Conservation (phyloP, 495 filamentous ascomycete genomes). For the Neurospora cerealis region DNA sequence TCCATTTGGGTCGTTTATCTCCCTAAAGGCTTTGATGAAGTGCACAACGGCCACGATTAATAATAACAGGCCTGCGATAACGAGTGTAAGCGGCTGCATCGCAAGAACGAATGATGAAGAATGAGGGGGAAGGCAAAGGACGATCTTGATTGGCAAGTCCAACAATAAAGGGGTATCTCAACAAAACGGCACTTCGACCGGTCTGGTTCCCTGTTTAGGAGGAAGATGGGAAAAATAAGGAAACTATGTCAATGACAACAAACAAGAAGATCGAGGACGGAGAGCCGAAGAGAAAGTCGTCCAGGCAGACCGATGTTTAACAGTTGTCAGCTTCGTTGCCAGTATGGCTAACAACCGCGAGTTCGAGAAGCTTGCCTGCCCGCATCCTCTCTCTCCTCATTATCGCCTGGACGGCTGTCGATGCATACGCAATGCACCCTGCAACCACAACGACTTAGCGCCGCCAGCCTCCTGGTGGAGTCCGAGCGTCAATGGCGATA, state of each 20-base stretch:
- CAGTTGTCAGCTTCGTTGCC: neutral
- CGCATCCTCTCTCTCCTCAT: neutral
- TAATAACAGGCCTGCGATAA: constrained; percentile 12
- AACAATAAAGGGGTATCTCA: neutral
- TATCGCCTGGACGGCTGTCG: neutral
- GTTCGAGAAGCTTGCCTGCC: neutral
- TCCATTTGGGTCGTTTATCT: constrained; percentile 23
- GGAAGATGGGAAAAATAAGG: neutral
- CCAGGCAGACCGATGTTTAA: neutral
- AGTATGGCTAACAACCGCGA: neutral
- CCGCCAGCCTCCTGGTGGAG: neutral
- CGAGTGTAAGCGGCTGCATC: neutral
- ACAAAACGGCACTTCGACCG: neutral
- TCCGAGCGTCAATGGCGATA: neutral
- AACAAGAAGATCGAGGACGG: neutral
- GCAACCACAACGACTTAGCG: neutral
- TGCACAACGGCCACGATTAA: constrained; percentile 16
- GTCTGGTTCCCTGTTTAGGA: neutral
- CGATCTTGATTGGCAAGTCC: neutral
- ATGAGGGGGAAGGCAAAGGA: neutral
- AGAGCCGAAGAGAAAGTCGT: neutral
- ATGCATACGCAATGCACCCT: neutral
- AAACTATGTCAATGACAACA: neutral
- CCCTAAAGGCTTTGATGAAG: constrained; percentile 18
- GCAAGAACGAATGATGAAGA: neutral